Conservation (phyloP, 1,284 basidiomycete genomes). For the Ustilago trichophora region DNA sequence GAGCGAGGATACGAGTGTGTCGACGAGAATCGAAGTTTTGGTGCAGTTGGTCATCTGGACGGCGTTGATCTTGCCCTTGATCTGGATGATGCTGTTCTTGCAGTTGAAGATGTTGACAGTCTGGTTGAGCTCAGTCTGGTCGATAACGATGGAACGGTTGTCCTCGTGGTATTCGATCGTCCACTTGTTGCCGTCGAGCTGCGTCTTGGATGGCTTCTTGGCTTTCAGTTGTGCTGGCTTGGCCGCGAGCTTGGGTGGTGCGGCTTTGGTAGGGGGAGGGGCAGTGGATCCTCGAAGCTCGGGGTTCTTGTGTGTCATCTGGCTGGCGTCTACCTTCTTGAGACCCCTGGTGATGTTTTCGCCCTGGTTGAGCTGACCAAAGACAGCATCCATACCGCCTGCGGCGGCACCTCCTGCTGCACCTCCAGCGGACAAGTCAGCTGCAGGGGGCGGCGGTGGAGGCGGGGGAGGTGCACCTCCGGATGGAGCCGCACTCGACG, state of each 20-base stretch:
- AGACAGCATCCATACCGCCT: conserved; percentile 82
- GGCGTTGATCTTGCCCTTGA: conserved; percentile 96
- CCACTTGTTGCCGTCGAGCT: conserved; percentile 94
- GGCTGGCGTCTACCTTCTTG: conserved; percentile 91
- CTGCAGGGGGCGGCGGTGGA: conserved; percentile 68
- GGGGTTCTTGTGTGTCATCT: conserved; percentile 99
- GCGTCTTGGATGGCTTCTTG: conserved; percentile 93
- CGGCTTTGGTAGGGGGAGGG: conserved; percentile 24
- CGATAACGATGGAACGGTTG: conserved; percentile 78
- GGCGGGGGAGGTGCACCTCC: conserved; percentile 71
- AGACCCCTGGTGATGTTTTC: conserved; percentile 87
- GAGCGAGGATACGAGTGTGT: conserved; percentile 88
- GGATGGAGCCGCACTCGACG: conserved; percentile 70
- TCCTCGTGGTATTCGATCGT: conserved; percentile 91
- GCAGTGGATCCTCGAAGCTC: conserved; percentile 72
- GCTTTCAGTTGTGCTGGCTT: conserved; percentile 53
- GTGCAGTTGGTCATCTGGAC: conserved; percentile 80
- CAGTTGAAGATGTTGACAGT: conserved; percentile 89
- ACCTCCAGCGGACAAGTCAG: conserved; percentile 61
- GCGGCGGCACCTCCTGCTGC: conserved; percentile 67
- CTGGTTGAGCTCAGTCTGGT: conserved; percentile 82
- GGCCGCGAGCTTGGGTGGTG: conserved; percentile 50
- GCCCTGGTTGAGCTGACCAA: conserved; percentile 89
- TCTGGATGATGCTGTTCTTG: conserved; percentile 84
- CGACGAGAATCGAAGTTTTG: conserved; percentile 87